Evolutionary conservation across 225 moss, liverwort and hornwort genomes (phyloP), one percentile per base, ranked within the genome.

Genomic region (Polytrichum commune): DNA sequence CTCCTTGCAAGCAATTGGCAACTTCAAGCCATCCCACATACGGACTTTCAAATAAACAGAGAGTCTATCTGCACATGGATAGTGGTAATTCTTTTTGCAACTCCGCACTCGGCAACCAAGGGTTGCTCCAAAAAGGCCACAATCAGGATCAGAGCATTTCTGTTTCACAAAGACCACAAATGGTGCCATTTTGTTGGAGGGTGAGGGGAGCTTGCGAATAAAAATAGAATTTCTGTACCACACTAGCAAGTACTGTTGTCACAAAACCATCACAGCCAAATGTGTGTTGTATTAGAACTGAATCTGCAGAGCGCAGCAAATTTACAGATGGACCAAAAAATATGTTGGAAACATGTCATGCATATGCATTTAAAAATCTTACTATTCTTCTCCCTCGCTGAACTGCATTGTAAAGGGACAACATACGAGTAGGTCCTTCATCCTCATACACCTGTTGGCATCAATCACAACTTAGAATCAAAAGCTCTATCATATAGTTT

Each of bases 21-120:
- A 76, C 71, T 74, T 85, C 72, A 81, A 70, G 65, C 95, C 91
- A 79, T 96, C 95, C 91, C 95, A 96, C 93, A 93, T 96, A 29
- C 95, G 93, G 53, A 93, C 64, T 71, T 90, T 76, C 71, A 93
- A 79, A 19, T 19, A 74, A 13, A 79, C 87, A 22, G 95, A 84
- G 32, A 96, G 89, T 68, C 71, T 82, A 74, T 93, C 91, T 54
- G 93, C 95, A 76, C 93, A 96, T 26, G 95, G 95, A 78, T 93
- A 96, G 74, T 96, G 95, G 66, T 86, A 96, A 71, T 90, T 96
- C 29, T 77, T 77, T 63, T 73, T 79, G 64, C 96, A 96, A 78
- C 72, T 79, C 60, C 33, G 75, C 63, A 93, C 93, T 74, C 95
- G 86, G 74, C 95, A 96, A 30, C 95, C 93, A 70, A 96, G 86